phyloP scores from a whole-genome alignment of 1,139 yeast genomes.

The Kodamaea sp. region DNA sequence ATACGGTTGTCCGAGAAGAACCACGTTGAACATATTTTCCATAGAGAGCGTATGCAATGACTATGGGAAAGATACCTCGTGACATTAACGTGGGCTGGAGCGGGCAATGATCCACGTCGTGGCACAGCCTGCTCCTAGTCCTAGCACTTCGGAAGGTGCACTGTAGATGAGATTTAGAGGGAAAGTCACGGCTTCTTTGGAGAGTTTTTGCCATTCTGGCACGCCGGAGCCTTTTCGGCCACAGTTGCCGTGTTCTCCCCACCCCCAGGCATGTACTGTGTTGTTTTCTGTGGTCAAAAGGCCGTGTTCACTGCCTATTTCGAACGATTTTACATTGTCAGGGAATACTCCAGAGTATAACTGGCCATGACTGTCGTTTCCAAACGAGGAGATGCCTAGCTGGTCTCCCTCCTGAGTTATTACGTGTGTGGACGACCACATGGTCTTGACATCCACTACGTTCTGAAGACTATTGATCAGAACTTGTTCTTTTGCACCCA shows the following conservation, averaged over 20 bases:
- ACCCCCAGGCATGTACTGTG: slow-evolving; percentile 79
- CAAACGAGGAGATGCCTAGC: slow-evolving; percentile 47
- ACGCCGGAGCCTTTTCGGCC: slow-evolving; percentile 39
- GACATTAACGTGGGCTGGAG: slow-evolving; percentile 40
- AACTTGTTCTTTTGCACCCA: neutral
- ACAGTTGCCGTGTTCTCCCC: slow-evolving; percentile 99
- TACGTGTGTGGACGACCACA: slow-evolving; percentile 85
- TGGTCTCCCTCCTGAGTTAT: neutral
- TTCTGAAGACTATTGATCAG: neutral
- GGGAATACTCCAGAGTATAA: slow-evolving; percentile 35
- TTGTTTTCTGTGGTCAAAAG: slow-evolving; percentile 35
- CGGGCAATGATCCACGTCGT: slow-evolving; percentile 36
- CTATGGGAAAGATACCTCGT: slow-evolving; percentile 80
- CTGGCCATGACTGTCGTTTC: slow-evolving; percentile 82
- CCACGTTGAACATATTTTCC: slow-evolving; percentile 79
- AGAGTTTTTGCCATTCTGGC: neutral
- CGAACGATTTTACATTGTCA: slow-evolving; percentile 20
- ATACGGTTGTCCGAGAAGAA: slow-evolving; percentile 67
- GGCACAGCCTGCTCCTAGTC: slow-evolving; percentile 47
- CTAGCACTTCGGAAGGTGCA: slow-evolving; percentile 22
- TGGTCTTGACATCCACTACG: slow-evolving; percentile 40
- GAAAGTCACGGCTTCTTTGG: slow-evolving; percentile 5
- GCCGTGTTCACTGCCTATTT: slow-evolving; percentile 89
- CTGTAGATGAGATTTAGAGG: slow-evolving; percentile 37
- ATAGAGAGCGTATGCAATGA: slow-evolving; percentile 65